phyloP scores from a whole-genome alignment of 495 filamentous ascomycete genomes.

The Aspergillus sparsus region DNA sequence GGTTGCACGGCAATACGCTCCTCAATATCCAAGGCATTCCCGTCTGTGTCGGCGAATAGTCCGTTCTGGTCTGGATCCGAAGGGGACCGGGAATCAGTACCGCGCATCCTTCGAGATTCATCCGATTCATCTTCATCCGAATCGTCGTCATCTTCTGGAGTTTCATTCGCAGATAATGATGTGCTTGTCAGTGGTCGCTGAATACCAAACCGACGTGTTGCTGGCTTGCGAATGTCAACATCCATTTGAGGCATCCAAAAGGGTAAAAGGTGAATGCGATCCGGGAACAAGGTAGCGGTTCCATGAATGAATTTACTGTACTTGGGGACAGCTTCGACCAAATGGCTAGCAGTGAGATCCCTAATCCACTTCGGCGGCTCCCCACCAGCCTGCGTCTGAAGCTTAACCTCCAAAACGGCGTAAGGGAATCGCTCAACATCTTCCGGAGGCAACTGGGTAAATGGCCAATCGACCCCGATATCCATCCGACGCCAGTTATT shows the following conservation, averaged over 20 bases:
- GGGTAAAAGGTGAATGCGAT: constrained; percentile 84
- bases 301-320: constrained; percentile 99
- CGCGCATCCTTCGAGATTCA: constrained; percentile 27
- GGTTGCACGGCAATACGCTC: constrained; percentile 68
- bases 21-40: constrained; percentile 69
- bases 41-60: constrained; percentile 42
- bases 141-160: constrained; percentile 64
- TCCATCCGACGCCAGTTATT: constrained; percentile 97
- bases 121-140: constrained; percentile 61
- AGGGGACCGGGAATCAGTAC: background rate
- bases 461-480: constrained; percentile 95
- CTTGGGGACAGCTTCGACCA: constrained; percentile 97
- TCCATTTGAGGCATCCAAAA: constrained; percentile 99
- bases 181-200: constrained; percentile 72
- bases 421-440: constrained; percentile 94
- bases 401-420: constrained; percentile 93
- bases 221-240: constrained; percentile 93
- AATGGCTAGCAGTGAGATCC: constrained; percentile 84
- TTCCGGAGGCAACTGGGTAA: constrained; percentile 79
- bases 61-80: constrained; percentile 13
- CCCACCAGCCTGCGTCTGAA: constrained; percentile 96
- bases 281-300: constrained; percentile 80
- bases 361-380: constrained; percentile 96
- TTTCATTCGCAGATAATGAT: constrained; percentile 70
- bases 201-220: constrained; percentile 84